A percentile compares a stretch with the other conserved stretches of the same genome.
Conservation (phyloP, 2,329 filamentous ascomycete genomes). For the Paracorniculantispora psalliotae region DNA sequence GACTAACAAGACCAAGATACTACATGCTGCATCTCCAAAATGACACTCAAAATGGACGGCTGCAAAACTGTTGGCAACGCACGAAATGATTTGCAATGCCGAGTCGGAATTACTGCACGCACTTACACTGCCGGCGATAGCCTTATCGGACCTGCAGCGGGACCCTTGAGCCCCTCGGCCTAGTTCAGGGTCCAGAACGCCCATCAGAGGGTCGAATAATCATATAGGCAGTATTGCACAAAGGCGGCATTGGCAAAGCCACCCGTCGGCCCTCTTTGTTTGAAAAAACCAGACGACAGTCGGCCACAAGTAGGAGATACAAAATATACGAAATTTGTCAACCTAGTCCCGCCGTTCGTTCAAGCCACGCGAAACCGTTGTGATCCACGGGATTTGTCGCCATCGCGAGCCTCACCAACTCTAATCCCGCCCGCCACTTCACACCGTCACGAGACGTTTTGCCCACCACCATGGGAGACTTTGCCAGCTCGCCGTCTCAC, state of each 20-base stretch:
- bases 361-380: neutral
- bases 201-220: conserved; percentile 9
- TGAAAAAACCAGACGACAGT: neutral
- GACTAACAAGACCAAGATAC: neutral
- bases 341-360: neutral
- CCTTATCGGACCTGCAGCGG: neutral
- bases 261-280: neutral
- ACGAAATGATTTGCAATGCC: neutral
- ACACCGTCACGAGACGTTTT: too few relatives aligned
- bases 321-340: neutral
- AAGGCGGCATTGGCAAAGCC: conserved; percentile 5
- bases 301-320: neutral
- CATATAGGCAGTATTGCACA: conserved; percentile 14
- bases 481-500: conserved; percentile 24
- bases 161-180: neutral
- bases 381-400: neutral
- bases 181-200: conserved; percentile 13
- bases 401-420: neutral
- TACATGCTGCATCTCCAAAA: neutral
- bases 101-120: neutral
- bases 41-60: neutral
- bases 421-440: too few relatives aligned
- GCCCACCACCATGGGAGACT: neutral
- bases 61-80: too few relatives aligned
- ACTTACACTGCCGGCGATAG: neutral